phyloP scores from a whole-genome alignment of 2,329 filamentous ascomycete species.

The Aureobasidium namibiae region DNA sequence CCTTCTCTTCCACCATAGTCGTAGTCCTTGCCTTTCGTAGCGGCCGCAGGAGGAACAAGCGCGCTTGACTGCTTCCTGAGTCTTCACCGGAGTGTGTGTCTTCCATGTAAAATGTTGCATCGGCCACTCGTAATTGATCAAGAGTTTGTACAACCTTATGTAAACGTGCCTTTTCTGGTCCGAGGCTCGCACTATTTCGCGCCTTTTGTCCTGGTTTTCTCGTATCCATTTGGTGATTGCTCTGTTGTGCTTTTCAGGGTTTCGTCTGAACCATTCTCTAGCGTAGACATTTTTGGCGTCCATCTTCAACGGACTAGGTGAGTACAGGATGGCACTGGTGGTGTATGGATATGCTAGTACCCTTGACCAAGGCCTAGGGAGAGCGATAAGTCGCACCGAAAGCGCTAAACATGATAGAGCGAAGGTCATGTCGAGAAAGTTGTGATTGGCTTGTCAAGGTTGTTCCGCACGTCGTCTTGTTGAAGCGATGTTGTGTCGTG shows the following conservation, averaged over 20 bases:
- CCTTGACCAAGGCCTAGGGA: background rate
- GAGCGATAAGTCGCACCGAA: background rate
- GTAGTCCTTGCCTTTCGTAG: background rate
- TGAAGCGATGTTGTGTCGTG: no score
- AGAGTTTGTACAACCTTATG: no score
- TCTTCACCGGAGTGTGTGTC: background rate
- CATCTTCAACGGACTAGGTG: background rate
- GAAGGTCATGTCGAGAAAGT: background rate
- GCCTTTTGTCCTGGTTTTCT: no score
- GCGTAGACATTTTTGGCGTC: background rate
- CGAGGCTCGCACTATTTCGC: no score
- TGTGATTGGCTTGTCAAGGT: background rate
- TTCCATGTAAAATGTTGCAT: background rate
- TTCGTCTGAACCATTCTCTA: no score
- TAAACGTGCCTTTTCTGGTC: no score
- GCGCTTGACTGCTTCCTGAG: background rate
- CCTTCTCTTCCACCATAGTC: background rate
- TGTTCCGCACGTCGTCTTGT: no score
- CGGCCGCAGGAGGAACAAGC: background rate
- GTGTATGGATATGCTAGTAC: background rate
- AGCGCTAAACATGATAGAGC: background rate
- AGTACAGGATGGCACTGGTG: background rate
- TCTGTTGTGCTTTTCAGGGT: no score
- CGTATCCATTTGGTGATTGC: no score
- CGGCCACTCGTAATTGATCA: background rate